Base-by-base conservation (phyloP, 2,329 filamentous ascomycete species). In the Camptophora hylomeconis region DNA sequence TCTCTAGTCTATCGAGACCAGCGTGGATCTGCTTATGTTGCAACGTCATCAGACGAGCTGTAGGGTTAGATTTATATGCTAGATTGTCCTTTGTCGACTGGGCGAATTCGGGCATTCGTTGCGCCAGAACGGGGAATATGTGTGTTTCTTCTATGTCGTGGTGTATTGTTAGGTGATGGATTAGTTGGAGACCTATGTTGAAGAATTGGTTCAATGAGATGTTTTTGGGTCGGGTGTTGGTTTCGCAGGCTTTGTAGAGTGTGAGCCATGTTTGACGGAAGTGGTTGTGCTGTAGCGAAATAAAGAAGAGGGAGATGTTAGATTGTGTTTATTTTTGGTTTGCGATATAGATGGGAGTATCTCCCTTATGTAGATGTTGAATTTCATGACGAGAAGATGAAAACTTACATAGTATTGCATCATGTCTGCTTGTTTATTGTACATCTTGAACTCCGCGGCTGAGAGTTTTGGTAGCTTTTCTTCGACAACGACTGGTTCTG, bases 101-200 rank as follows among this genome's bases (percentile, higher is more conserved):
- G 36, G 62, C 60, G 49, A 92, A 92, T 40, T 80, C 75, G 4
- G 80, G 74, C 82, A 92, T 92, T 41, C 72, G 75, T 43, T 60
- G 61, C 8, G 79, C 82, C 2, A 93, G 67, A 1, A 75, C 48
- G 1, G 84, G 86, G 52, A 92, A 93, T 21, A 93, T 63, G 50
- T 83, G 71, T 17, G 62, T 57, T 54, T 94, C 84, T 52, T 93
- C 86, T 46, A 92, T 87, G 33, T 58, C 61, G 58, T 93, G 86
- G 57, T 93, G 84, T 33, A 69, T 56, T 7, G 71, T 67, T n/a
- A 93, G 70, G 33, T 78, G 68, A 10, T 65, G 63, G 41, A 70
- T 67, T 50, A 93, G 83, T 26, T 72, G 59, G n/a, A 81, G 60
- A 17, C 76, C 80, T 15, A 66, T 60, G 41, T 61, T 52, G 41